These are phyloP conservation scores for Adansonia gregorii DNA, from an alignment of 441 rosid genomes.

Conservation along the genomic window DNA sequence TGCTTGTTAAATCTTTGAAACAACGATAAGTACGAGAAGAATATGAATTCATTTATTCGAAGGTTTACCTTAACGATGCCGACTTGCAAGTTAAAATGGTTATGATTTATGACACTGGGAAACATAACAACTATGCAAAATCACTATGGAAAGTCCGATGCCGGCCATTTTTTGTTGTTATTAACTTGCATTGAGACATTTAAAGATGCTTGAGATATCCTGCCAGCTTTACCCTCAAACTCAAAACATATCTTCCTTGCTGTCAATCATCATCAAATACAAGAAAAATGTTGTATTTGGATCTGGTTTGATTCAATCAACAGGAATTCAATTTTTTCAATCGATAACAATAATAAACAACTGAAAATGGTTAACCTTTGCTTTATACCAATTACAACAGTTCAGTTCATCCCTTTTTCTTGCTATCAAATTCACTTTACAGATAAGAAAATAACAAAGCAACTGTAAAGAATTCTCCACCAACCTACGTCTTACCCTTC, in stretches of 20 bases:
- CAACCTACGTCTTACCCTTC: slow-evolving; percentile 46
- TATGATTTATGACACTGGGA: neutral
- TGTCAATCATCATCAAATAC: neutral
- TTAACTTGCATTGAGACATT: slow-evolving; percentile 19
- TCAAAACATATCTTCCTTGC: neutral
- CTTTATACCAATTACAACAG: too few relatives aligned
- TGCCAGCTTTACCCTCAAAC: neutral
- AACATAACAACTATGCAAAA: slow-evolving; percentile 29
- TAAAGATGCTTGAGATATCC: neutral
- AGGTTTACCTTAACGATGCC: neutral
- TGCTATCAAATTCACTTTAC: too few relatives aligned
- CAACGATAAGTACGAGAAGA: slow-evolving; percentile 28
- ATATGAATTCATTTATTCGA: neutral
- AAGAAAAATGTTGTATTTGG: neutral
- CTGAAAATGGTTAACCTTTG: too few relatives aligned
- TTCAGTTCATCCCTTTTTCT: too few relatives aligned
- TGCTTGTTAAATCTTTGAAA: neutral
- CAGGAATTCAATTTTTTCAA: neutral
- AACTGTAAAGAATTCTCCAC: slow-evolving; percentile 38
- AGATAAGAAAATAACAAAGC: neutral
- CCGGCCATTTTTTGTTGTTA: neutral
- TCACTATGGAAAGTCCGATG: slow-evolving; percentile 18
- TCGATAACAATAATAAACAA: neutral
- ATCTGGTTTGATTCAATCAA: neutral
- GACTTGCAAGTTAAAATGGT: neutral